These are phyloP conservation scores for Tulasnella sp. DNA, from an alignment of 768 basidiomycete species.

Conservation along the genomic window DNA sequence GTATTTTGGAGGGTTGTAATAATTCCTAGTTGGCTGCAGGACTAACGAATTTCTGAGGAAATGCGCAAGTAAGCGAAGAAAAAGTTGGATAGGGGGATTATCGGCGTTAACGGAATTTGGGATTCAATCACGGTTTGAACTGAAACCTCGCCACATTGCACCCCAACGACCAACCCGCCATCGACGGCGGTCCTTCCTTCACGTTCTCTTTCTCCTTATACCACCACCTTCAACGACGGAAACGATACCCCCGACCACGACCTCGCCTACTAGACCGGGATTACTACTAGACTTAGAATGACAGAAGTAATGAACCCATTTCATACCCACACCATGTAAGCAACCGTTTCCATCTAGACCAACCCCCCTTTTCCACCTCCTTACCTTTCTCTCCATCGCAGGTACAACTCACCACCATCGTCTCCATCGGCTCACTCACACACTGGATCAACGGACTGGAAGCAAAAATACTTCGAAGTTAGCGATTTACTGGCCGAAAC, in stretches of 20 bases:
- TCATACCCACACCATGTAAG: constrained; percentile 17
- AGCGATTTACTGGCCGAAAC: constrained; percentile 80
- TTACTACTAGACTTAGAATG: constrained; percentile 12
- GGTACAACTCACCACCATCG: constrained; percentile 16
- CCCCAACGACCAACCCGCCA: constrained; percentile 1
- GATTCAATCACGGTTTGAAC: neutral
- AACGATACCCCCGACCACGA: constrained; percentile 4
- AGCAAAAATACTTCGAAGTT: constrained; percentile 31
- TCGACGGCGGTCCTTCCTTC: neutral
- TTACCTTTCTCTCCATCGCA: neutral
- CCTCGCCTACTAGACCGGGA: neutral
- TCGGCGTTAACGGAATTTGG: neutral
- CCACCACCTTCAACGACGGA: neutral
- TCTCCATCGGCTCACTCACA: constrained; percentile 10
- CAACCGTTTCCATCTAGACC: neutral
- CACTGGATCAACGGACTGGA: constrained; percentile 26
- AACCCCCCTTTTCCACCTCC: neutral
- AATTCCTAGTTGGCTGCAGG: too few relatives aligned
- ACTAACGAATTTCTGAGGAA: too few relatives aligned
- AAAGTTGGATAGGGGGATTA: neutral
- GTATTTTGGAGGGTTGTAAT: too few relatives aligned
- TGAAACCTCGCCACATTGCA: neutral
- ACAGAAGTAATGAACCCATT: constrained; percentile 17
- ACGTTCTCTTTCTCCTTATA: neutral
- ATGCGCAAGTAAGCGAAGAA: too few relatives aligned